Conservation (phyloP, 1,284 basidiomycete genomes). For the Austropuccinia psidii region DNA sequence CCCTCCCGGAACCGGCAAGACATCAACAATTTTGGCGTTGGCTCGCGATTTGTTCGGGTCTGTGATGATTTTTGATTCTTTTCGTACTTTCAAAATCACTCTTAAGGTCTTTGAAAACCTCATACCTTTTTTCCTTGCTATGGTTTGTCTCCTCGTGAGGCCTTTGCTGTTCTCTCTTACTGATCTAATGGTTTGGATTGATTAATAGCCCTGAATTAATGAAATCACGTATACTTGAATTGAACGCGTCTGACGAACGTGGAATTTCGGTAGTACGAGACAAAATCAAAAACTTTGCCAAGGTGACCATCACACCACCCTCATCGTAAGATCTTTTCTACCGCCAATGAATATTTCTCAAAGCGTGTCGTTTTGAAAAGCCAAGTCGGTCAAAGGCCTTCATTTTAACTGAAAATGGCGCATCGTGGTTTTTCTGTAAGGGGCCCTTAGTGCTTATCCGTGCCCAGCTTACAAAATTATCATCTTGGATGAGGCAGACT, state of each 20-base stretch:
- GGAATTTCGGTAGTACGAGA: slow-evolving; percentile 95
- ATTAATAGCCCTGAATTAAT: slow-evolving; percentile 90
- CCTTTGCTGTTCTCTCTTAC: neutral
- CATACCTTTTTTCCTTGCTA: neutral
- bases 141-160: neutral
- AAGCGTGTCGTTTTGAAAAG: slow-evolving; percentile 38
- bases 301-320: slow-evolving; percentile 50
- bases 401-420: neutral
- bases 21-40: slow-evolving; percentile 92
- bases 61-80: slow-evolving; percentile 42
- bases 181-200: too few species aligned
- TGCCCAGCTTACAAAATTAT: slow-evolving; percentile 99
- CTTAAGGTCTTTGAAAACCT: too few species aligned
- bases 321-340: slow-evolving; percentile 39
- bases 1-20: slow-evolving; percentile 97
- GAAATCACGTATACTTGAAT: slow-evolving; percentile 81
- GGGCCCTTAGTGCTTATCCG: slow-evolving; percentile 57
- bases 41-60: slow-evolving; percentile 91
- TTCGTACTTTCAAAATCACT: neutral
- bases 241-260: slow-evolving; percentile 99
- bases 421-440: neutral
- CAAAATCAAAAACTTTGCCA: slow-evolving; percentile 97
- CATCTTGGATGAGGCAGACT: slow-evolving; percentile 97
- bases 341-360: neutral
- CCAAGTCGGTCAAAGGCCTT: slow-evolving; percentile 38